A percentile compares a stretch with the other conserved stretches of the same genome.
phyloP scores from a whole-genome alignment of 257 asterid species.

The Fraxinus cuspidata region DNA sequence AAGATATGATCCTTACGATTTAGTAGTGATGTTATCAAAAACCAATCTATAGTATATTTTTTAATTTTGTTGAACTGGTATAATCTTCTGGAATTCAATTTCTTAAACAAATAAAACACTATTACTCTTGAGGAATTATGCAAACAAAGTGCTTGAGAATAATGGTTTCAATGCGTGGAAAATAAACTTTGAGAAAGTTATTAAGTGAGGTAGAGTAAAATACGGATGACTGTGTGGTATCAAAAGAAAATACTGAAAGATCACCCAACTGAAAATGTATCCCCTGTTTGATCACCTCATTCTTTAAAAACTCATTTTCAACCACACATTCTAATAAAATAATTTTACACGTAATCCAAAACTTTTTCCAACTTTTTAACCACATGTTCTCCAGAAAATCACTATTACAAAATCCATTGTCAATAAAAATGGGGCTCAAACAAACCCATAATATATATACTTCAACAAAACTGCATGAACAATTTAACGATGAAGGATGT shows the following conservation, averaged over 20 bases:
- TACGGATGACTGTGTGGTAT: background rate
- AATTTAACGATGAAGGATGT: background rate
- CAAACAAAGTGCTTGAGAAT: background rate
- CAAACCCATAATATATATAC: background rate
- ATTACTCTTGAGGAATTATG: background rate
- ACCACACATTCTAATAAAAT: no score
- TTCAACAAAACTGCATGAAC: background rate
- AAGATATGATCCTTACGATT: background rate
- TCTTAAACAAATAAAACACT: background rate
- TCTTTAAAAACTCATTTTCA: no score
- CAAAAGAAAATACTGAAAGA: background rate
- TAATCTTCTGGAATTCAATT: conserved; percentile 3
- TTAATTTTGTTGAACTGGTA: background rate
- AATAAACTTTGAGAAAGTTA: background rate
- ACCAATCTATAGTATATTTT: background rate
- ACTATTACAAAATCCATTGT: no score
- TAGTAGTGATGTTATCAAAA: background rate
- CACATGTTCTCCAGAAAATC: no score
- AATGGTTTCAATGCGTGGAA: background rate
- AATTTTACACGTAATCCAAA: no score
- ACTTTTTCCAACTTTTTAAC: no score
- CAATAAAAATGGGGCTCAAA: no score
- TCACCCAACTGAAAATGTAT: background rate
- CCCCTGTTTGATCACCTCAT: no score
- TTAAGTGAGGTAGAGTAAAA: background rate